A percentile compares a stretch with the other conserved stretches of the same genome.
Evolutionary conservation across 306 rosid species (phyloP).

Genomic region (Glycyrrhiza uralensis): DNA sequence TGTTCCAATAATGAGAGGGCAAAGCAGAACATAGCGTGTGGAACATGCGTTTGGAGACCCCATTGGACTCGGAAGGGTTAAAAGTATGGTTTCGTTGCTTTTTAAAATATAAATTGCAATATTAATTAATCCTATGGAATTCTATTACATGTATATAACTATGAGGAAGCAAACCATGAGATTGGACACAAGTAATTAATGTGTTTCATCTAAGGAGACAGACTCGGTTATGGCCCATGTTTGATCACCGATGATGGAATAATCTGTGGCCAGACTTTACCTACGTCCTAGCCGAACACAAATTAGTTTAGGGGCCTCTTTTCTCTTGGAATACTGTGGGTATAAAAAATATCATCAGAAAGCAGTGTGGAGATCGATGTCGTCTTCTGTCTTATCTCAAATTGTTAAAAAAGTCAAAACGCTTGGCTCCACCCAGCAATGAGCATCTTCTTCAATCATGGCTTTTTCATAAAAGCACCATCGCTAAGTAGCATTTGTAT

Average conservation of each 20-base stretch:
- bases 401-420: constrained; percentile 11
- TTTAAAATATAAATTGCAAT: constrained; percentile 3
- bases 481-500: not conserved
- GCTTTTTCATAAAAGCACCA: constrained; percentile 17
- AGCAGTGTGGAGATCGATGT: not conserved
- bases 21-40: not conserved
- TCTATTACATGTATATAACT: not conserved
- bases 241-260: too few relatives aligned
- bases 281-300: too few relatives aligned
- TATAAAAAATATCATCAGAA: too few relatives aligned
- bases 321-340: too few relatives aligned
- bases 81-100: not conserved
- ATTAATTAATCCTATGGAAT: not conserved
- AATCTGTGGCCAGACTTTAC: too few relatives aligned
- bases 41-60: not conserved
- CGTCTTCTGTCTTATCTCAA: constrained; percentile 4
- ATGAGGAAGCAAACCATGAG: too few relatives aligned
- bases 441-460: constrained; percentile 10
- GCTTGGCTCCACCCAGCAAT: constrained; percentile 21
- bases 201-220: too few relatives aligned
- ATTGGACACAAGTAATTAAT: too few relatives aligned
- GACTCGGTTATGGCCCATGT: too few relatives aligned
- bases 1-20: not conserved
- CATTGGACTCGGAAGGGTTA: constrained; percentile 15
- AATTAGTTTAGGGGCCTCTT: too few relatives aligned